phyloP scores from a whole-genome alignment of 345 rosid species.

The Lepidium africanum region DNA sequence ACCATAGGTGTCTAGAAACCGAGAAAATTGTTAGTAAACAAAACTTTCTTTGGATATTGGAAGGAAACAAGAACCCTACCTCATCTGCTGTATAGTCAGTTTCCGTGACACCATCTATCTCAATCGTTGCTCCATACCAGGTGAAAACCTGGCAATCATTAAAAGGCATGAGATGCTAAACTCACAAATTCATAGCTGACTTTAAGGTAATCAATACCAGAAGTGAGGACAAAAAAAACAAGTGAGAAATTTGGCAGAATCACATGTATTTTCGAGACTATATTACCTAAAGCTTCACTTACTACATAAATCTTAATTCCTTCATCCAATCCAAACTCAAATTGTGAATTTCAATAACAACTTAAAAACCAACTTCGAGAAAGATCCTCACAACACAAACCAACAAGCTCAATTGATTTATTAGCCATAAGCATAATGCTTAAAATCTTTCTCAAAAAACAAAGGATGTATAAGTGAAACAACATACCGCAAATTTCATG shows the following conservation, averaged over 20 bases:
- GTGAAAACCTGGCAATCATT: constrained; percentile 61
- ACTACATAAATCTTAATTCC: background rate
- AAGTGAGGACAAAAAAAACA: background rate
- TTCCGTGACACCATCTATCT: constrained; percentile 78
- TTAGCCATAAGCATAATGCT: background rate
- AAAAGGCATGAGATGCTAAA: background rate
- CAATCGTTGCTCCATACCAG: constrained; percentile 92
- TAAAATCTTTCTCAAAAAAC: background rate
- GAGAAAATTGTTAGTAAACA: background rate
- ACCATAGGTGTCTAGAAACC: constrained; percentile 83
- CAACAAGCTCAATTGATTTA: background rate
- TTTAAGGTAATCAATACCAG: background rate
- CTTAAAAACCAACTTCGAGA: background rate
- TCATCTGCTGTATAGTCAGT: constrained; percentile 93
- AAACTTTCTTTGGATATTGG: background rate
- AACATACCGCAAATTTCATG: constrained; percentile 69
- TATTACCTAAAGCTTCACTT: background rate
- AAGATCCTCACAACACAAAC: background rate
- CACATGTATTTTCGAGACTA: background rate
- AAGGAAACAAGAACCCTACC: constrained; percentile 33
- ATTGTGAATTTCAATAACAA: background rate
- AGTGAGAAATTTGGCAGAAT: background rate
- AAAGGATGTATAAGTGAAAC: background rate
- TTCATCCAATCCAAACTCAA: background rate
- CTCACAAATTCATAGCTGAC: background rate